These are phyloP conservation scores for Grigorovia transvaalensis DNA, from an alignment of 805 yeast genomes.

Conservation along the genomic window DNA sequence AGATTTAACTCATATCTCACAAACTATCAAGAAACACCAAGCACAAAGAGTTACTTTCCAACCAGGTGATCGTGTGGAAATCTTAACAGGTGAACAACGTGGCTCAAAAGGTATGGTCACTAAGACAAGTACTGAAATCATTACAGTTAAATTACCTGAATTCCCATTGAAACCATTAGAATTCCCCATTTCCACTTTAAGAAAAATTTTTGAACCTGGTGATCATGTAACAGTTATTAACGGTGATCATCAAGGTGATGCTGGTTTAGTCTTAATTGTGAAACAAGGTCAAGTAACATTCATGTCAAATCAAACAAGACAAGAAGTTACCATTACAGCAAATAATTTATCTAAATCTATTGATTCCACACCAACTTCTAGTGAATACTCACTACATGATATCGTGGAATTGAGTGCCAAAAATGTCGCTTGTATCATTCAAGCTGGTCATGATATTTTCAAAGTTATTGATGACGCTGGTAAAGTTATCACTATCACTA, in stretches of 20 bases:
- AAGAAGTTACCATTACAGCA: slow-evolving; percentile 87
- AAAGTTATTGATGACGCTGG: slow-evolving; percentile 78
- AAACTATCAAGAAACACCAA: slow-evolving; percentile 60
- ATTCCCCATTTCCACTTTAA: slow-evolving; percentile 68
- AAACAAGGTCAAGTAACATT: slow-evolving; percentile 80
- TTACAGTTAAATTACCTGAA: slow-evolving; percentile 38
- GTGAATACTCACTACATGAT: slow-evolving; percentile 79
- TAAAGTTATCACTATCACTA: slow-evolving; percentile 55
- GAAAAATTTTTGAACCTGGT: slow-evolving; percentile 82
- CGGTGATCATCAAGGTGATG: slow-evolving; percentile 87
- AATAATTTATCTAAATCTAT: slow-evolving; percentile 84
- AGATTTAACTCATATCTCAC: slow-evolving; percentile 78
- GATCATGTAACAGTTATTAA: slow-evolving; percentile 89
- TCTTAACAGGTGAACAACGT: slow-evolving; percentile 86
- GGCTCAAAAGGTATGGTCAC: slow-evolving; percentile 78
- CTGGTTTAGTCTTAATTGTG: slow-evolving; percentile 83
- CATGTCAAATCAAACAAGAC: slow-evolving; percentile 77
- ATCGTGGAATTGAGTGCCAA: slow-evolving; percentile 80
- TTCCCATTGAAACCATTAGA: slow-evolving; percentile 51
- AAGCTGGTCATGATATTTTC: slow-evolving; percentile 80
- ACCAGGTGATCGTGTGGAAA: slow-evolving; percentile 90
- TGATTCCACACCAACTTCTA: slow-evolving; percentile 69
- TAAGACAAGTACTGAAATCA: slow-evolving; percentile 51
- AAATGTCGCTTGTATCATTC: slow-evolving; percentile 78
- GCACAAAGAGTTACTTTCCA: slow-evolving; percentile 57